Base-by-base conservation (phyloP, 345 rosid species). In the Linum trigynum region DNA sequence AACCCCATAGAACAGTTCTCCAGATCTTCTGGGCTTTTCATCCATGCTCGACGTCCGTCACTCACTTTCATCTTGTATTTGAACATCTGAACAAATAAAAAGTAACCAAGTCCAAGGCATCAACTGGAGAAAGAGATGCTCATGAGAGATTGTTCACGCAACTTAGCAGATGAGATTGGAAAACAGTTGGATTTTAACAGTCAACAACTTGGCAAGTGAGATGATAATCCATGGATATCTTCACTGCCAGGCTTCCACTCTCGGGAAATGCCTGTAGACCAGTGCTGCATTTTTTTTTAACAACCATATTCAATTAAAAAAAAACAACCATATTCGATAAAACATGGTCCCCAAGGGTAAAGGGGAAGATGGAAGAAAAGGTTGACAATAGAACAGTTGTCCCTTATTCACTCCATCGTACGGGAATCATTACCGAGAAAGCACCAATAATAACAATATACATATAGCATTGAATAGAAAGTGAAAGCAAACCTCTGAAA, bases 31-130 rank as follows among this genome's bases (percentile, higher is more conserved):
- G 99, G 96, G 69, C 73, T 75, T 74, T 81, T 87, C 85, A 95
- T 84, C 95, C 99, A 91, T 72, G 87, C 92, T 78, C 84, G 84
- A 61, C 79, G 81, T 38, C 84, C 95, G 75, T 84, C 91, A 36
- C 95, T 77, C 55, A 84, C 85, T 83, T 84, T 88, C 50, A 90
- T 80, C 70, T 83, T 81, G 62, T 72, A 88, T 69, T 71, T 83
- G 80, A 92, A 94, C 83, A 88, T 86, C 97, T 88, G 81, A 62
- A 71, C 71, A 37, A 60, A 74, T 39, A 39, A 16, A 64, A 51
- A 36, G 67, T 40, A 43, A 41, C 38, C 43, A 65, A 55, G 16
- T 3, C 5, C 16, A 55, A 17, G 4, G 32, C 58, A 56, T n/a
- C 59, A 11, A 56, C n/a, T 2, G 23, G 59, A 3, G 7, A 8